A percentile compares a stretch with the other conserved stretches of the same genome.
These are phyloP conservation scores for Exophiala spinifera DNA, from an alignment of 2,329 filamentous ascomycete genomes.

Conservation along the genomic window DNA sequence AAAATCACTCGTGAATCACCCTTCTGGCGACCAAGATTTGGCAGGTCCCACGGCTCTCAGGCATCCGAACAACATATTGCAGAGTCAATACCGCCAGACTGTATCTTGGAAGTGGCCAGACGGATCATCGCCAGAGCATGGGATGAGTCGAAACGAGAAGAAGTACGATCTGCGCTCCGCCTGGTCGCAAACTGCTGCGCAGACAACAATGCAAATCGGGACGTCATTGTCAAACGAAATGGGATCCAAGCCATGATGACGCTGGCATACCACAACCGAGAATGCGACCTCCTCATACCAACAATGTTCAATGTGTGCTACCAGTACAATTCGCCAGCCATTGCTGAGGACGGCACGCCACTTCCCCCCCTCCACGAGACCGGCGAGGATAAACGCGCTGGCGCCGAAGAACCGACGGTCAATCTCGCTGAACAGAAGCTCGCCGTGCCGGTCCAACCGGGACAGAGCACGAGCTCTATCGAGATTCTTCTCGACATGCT, in stretches of 20 bases:
- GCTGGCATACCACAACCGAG: slow-evolving; percentile 3
- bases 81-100: slow-evolving; percentile 12
- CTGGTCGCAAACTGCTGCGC: slow-evolving; percentile 30
- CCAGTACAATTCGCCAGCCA: slow-evolving; percentile 25
- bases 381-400: neutral
- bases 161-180: slow-evolving; percentile 18
- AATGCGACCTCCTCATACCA: slow-evolving; percentile 24
- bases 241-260: slow-evolving; percentile 21
- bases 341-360: slow-evolving; percentile 9
- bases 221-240: slow-evolving; percentile 18
- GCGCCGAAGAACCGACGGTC: slow-evolving; percentile 2
- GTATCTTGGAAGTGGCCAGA: slow-evolving; percentile 24
- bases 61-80: neutral
- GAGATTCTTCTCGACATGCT: slow-evolving; percentile 12
- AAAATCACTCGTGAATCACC: slow-evolving; percentile 20
- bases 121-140: slow-evolving; percentile 9
- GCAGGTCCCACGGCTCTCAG: slow-evolving; percentile 2
- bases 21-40: slow-evolving; percentile 23
- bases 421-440: slow-evolving; percentile 26
- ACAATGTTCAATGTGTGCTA: slow-evolving; percentile 28
- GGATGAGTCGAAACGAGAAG: slow-evolving; percentile 1
- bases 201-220: slow-evolving; percentile 28
- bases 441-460: slow-evolving; percentile 7
- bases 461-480: slow-evolving; percentile 7
- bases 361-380: slow-evolving; percentile 1